Conservation (phyloP, 2,329 filamentous ascomycete species). For the Cytospora mali region DNA sequence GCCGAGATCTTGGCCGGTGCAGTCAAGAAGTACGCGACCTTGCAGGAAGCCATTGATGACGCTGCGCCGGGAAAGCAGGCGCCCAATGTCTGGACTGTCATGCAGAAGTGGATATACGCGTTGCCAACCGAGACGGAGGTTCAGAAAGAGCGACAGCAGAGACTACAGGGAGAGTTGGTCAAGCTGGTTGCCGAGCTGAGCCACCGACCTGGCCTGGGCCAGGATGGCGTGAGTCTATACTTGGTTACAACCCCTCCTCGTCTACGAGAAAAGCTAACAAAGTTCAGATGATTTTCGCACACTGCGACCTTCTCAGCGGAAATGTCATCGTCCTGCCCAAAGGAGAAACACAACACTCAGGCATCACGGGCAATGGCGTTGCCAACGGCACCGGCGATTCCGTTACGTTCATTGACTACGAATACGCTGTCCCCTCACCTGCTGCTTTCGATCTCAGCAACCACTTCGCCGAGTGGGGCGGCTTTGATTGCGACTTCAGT, state of each 20-base stretch:
- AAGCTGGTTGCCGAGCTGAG: slow-evolving; percentile 72
- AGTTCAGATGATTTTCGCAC: slow-evolving; percentile 79
- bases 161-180: slow-evolving; percentile 74
- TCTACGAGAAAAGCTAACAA: neutral
- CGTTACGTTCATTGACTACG: slow-evolving; percentile 95
- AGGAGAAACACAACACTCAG: slow-evolving; percentile 29
- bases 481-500: slow-evolving; percentile 90
- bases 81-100: slow-evolving; percentile 92
- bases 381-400: slow-evolving; percentile 44
- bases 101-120: slow-evolving; percentile 93
- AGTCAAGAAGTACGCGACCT: slow-evolving; percentile 39
- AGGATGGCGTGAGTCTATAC: slow-evolving; percentile 65
- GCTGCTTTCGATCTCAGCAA: slow-evolving; percentile 97
- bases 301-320: slow-evolving; percentile 93
- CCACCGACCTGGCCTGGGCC: slow-evolving; percentile 74
- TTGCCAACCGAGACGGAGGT: slow-evolving; percentile 73
- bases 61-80: slow-evolving; percentile 68
- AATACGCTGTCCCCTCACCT: slow-evolving; percentile 92
- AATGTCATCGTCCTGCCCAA: slow-evolving; percentile 85
- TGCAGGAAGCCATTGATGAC: slow-evolving; percentile 49
- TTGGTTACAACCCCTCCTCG: neutral
- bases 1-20: slow-evolving; percentile 30
- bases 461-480: slow-evolving; percentile 98
- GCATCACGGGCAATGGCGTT: slow-evolving; percentile 31
- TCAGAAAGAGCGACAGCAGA: slow-evolving; percentile 67